Evolutionary conservation across 2,329 filamentous ascomycete genomes (phyloP).

Genomic region (Diplocarpon mali): DNA sequence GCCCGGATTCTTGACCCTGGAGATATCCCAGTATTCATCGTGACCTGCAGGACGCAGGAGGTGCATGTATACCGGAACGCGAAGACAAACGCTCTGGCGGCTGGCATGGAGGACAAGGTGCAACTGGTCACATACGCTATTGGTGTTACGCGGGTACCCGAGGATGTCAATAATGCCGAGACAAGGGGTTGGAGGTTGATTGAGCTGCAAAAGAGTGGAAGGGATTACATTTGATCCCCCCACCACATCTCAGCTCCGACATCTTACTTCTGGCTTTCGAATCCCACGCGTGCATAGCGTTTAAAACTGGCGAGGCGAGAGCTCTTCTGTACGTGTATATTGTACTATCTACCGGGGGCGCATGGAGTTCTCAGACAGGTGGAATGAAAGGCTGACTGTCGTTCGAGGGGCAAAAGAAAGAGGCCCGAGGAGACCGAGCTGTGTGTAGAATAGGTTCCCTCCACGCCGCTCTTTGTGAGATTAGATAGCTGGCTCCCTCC

Average conservation of each 20-base stretch:
- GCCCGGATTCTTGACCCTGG: conserved; percentile 75
- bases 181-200: conserved; percentile 95
- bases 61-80: conserved; percentile 93
- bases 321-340: background rate
- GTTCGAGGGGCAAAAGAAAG: background rate
- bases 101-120: conserved; percentile 97
- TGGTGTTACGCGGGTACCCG: conserved; percentile 82
- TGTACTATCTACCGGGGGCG: background rate
- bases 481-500: too few species aligned
- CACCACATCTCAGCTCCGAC: background rate
- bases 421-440: background rate
- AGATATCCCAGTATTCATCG: conserved; percentile 90
- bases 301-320: background rate
- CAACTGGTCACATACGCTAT: conserved; percentile 98
- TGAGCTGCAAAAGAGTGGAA: conserved; percentile 94
- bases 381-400: background rate
- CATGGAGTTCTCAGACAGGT: background rate
- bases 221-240: conserved; percentile 63
- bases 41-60: conserved; percentile 93
- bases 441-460: background rate
- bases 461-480: conserved; percentile 2
- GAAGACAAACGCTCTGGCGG: conserved; percentile 80
- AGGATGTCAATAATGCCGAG: conserved; percentile 95
- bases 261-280: background rate
- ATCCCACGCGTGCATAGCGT: conserved; percentile 1